Evolutionary conservation across 805 yeast species (phyloP), one percentile per base, ranked within the genome.

Genomic region (Kuraishia capsulata): DNA sequence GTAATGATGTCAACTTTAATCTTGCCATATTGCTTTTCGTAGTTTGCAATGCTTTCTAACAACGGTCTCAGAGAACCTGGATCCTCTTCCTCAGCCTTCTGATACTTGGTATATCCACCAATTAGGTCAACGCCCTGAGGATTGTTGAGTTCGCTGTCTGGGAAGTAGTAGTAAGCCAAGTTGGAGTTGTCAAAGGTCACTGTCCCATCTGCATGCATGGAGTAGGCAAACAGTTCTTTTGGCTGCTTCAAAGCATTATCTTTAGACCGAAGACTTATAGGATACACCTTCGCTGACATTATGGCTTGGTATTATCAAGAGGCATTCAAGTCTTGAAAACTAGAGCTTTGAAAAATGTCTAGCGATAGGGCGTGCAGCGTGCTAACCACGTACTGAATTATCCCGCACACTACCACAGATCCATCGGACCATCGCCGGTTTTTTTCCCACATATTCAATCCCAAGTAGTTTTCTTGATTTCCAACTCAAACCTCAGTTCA

Each of bases 181-280:
- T 73, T 68, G 0, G 75, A 57, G 38, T 74, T 74, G 46, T 77
- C 79, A 8, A 73, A 58, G 4, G 59, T 53, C 23, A 71, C 66
- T 18, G 68, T 73, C 18, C 77, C 78, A 4, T 77, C 72, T n/a
- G 59, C 58, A 20, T 72, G 75, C 40, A 87, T 63, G 2, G 90
- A 76, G 53, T 66, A 90, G 3, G 73, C 56, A n/a, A 73, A 66
- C 3, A 90, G 47, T 57, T 92, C 96, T 46, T 80, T 81, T 2
- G 98, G 97, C 56, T 87, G 94, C 50, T 81, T 79, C 38, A 89
- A 65, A 2, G 86, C 75, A 0, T 90, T 77, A 8, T 80, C 71
- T 23, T 72, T 65, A 1, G 86, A 72, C 41, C 83, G 62, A 9
- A 73, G 62, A 37, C 54, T 53, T 25, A 70, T 46, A 2, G 75